These are phyloP conservation scores for Allomyces javanicus DNA, from an alignment of 192 early-diverging fungal species.

Conservation along the genomic window DNA sequence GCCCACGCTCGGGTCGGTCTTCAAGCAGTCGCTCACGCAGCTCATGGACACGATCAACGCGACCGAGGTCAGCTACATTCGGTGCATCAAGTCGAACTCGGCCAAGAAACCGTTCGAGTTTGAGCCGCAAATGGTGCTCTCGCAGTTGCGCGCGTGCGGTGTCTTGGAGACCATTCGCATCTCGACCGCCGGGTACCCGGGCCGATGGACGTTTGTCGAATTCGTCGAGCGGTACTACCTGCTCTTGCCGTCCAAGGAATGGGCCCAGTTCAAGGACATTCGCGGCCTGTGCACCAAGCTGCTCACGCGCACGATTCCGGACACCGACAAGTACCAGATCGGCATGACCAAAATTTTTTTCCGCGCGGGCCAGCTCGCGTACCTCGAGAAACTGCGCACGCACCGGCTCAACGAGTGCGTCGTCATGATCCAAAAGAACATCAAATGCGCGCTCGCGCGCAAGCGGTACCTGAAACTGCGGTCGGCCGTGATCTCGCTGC, in stretches of 20 bases:
- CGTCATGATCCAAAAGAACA: conserved; percentile 73
- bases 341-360: conserved; percentile 96
- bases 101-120: conserved; percentile 78
- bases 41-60: conserved; percentile 88
- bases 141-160: conserved; percentile 93
- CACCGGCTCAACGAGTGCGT: conserved; percentile 65
- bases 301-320: conserved; percentile 43
- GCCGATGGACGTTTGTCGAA: conserved; percentile 65
- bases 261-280: conserved; percentile 22
- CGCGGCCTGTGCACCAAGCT: conserved; percentile 39
- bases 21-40: conserved; percentile 77
- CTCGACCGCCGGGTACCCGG: conserved; percentile 92
- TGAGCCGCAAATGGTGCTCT: conserved; percentile 82
- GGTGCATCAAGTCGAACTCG: conserved; percentile 98
- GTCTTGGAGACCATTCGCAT: conserved; percentile 98
- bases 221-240: conserved; percentile 70
- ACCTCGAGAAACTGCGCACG: conserved; percentile 70
- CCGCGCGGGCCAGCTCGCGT: conserved; percentile 76
- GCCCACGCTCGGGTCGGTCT: conserved; percentile 88
- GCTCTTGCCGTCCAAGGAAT: conserved; percentile 23
- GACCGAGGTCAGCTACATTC: conserved; percentile 91
- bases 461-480: conserved; percentile 32
- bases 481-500: conserved; percentile 42
- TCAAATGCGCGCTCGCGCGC: conserved; percentile 45
- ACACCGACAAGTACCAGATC: conserved; percentile 76